Evolutionary conservation across 2,329 filamentous ascomycete species (phyloP), one percentile per base, ranked within the genome.

Genomic region (Fusarium robinianum): DNA sequence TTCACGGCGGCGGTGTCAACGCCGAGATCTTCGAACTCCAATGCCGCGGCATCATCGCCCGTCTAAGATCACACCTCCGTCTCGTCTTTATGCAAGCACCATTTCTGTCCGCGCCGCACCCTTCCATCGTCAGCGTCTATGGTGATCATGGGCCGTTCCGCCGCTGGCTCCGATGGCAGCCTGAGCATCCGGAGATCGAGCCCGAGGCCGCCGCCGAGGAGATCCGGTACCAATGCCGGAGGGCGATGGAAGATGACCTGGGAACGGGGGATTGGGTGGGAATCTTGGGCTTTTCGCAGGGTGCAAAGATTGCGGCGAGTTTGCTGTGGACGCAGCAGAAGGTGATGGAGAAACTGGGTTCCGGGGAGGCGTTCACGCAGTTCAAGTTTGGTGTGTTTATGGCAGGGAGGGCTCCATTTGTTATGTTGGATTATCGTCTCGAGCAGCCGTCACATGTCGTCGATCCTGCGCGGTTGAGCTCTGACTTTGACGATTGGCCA

Each of bases 1-100:
- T 91, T n/a, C 87, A 91, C 66, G 87, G 87, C 63, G 87, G 87
- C 58, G 87, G 87, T 49, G 82, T 84, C 53, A 90, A 86, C 60
- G 83, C 77, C n/a, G 63, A 74, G 26, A 80, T 90, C 64, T 90
- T 90, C 71, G 72, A 76, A 49, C 65, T 77, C 8, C 87, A 91
- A 69, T 81, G 82, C 55, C 85, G 87, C 50, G 71, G 71, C 51
- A 57, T 80, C 40, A 64, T 67, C 35, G 53, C 63, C 19, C 64
- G 61, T 17, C 77, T 90, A 1, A 63, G 68, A 30, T 65, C 75
- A 6, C 67, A 76, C 31, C 89, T 90, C 65, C 82, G 87, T 26
- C 76, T 90, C 53, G 81, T 87, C 60, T 92, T 86, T 69, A 81
- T 80, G 53, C 80, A 90, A 56, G 87, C 75, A 0, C 86, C 87